These are phyloP conservation scores for Acacia pycnantha DNA, from an alignment of 331 rosid genomes.

Conservation along the genomic window DNA sequence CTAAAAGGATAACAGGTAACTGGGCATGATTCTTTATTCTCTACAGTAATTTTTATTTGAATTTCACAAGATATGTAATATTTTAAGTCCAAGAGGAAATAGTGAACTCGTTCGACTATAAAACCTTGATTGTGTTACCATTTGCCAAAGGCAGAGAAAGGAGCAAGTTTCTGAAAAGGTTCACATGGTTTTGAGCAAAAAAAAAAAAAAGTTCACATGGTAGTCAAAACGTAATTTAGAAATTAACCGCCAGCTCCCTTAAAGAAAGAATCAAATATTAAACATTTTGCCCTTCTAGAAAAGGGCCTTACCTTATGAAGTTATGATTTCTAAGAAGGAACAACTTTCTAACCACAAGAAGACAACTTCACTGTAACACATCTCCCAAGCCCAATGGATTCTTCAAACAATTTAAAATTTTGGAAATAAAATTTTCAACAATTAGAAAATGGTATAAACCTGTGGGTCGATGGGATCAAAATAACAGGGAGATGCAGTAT, in stretches of 20 bases:
- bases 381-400: neutral
- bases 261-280: neutral
- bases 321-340: neutral
- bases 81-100: neutral
- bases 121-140: neutral
- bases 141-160: neutral
- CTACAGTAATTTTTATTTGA: neutral
- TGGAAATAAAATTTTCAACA: neutral
- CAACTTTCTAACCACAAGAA: neutral
- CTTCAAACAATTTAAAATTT: neutral
- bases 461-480: neutral
- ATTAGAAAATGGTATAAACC: neutral
- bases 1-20: neutral
- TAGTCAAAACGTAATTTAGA: neutral
- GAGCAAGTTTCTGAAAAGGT: neutral
- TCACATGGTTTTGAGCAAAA: too few relatives aligned
- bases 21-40: neutral
- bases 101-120: neutral
- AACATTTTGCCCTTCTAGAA: neutral
- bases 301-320: too few relatives aligned
- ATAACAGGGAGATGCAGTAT: conserved; percentile 5
- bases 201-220: too few relatives aligned
- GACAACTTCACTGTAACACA: neutral
- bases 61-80: neutral
- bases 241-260: neutral